phyloP scores from a whole-genome alignment of 257 asterid genomes.

The Haberlea rhodopensis region DNA sequence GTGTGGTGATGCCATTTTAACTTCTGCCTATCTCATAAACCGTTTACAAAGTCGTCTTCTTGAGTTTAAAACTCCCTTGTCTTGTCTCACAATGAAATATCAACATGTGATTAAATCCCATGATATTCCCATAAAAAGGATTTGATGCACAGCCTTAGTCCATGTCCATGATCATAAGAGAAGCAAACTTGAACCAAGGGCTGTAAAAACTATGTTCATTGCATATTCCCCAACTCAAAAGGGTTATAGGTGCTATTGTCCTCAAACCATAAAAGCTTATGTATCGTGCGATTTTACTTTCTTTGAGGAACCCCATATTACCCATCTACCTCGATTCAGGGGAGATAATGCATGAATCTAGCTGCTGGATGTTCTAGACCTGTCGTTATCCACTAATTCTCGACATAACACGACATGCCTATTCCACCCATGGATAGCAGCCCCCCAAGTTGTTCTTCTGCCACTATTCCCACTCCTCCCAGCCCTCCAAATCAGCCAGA shows the following conservation, averaged over 20 bases:
- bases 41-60: background rate
- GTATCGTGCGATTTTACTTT: too few species aligned
- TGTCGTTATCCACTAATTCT: background rate
- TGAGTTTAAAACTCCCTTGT: background rate
- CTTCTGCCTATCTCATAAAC: too few species aligned
- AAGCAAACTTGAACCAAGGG: constrained; percentile 2
- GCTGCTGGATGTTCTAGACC: background rate
- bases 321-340: too few species aligned
- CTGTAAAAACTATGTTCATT: background rate
- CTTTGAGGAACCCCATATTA: too few species aligned
- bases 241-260: too few species aligned
- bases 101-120: background rate
- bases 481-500: background rate
- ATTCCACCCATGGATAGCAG: too few species aligned
- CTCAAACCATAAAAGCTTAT: background rate
- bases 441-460: background rate
- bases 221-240: too few species aligned
- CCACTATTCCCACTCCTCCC: background rate
- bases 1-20: too few species aligned
- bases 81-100: background rate
- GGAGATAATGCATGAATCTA: background rate
- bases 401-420: too few species aligned
- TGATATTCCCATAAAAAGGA: background rate
- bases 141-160: background rate
- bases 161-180: background rate